Conservation (phyloP, 1,284 basidiomycete species). For the Porodaedalea pini region DNA sequence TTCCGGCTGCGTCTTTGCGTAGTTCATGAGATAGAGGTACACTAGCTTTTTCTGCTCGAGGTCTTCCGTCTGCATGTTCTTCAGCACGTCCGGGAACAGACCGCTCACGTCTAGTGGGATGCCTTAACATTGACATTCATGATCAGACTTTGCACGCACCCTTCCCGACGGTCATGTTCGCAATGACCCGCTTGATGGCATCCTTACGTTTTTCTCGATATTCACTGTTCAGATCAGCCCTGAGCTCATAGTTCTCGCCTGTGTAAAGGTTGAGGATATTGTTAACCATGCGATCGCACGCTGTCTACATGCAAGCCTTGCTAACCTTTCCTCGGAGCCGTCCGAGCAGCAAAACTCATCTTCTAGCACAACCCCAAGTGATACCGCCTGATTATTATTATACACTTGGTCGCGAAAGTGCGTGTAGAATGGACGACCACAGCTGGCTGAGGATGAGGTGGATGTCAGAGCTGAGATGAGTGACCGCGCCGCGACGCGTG, state of each 20-base stretch:
- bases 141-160: constrained; percentile 40
- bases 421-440: too few relatives aligned
- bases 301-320: background rate
- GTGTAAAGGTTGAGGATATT: background rate
- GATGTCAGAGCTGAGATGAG: too few relatives aligned
- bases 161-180: constrained; percentile 95
- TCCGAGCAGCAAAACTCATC: constrained; percentile 33
- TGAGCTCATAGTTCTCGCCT: constrained; percentile 93
- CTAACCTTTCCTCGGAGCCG: constrained; percentile 54
- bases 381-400: background rate
- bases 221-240: constrained; percentile 93
- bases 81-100: constrained; percentile 96
- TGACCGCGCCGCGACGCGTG: too few relatives aligned
- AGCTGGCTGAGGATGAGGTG: too few relatives aligned
- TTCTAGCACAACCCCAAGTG: background rate
- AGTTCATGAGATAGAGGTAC: constrained; percentile 98
- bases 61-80: constrained; percentile 97
- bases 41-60: constrained; percentile 97
- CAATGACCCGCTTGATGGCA: constrained; percentile 96
- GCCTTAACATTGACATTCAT: constrained; percentile 19
- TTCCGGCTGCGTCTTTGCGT: constrained; percentile 97
- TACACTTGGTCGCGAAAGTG: background rate
- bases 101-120: constrained; percentile 81
- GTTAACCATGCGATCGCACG: background rate
- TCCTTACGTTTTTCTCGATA: constrained; percentile 95